phyloP scores from a whole-genome alignment of 371 early-diverging fungal species.

The Catenaria anguillulae region DNA sequence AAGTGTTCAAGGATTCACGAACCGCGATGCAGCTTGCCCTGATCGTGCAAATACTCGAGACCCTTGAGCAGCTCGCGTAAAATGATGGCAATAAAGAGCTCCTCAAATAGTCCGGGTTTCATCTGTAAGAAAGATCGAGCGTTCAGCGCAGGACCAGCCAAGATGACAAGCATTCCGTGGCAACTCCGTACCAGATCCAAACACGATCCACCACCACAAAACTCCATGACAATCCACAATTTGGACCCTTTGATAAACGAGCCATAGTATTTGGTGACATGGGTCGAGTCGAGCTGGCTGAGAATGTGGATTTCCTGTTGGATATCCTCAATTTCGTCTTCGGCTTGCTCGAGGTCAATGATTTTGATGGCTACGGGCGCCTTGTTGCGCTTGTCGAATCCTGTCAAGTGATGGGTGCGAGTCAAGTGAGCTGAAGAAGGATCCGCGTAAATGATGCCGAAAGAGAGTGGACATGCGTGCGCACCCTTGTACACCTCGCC shows the following conservation, averaged over 20 bases:
- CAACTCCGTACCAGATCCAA: slow-evolving; percentile 51
- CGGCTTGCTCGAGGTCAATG: slow-evolving; percentile 81
- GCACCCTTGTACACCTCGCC: slow-evolving; percentile 83
- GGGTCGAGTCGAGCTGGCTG: slow-evolving; percentile 57
- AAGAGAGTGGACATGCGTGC: slow-evolving; percentile 1
- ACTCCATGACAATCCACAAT: slow-evolving; percentile 91
- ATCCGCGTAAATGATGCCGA: too few species aligned
- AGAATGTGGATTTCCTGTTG: slow-evolving; percentile 91
- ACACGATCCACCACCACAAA: slow-evolving; percentile 78
- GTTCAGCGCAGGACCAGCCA: too few species aligned
- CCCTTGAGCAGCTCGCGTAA: slow-evolving; percentile 79
- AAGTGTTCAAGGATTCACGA: slow-evolving; percentile 7
- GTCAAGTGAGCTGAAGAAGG: background rate
- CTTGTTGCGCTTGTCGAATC: slow-evolving; percentile 51
- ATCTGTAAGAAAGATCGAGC: slow-evolving; percentile 29
- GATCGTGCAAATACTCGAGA: slow-evolving; percentile 82
- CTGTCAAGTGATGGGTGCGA: background rate
- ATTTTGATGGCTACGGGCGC: slow-evolving; percentile 81
- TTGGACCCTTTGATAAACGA: slow-evolving; percentile 65
- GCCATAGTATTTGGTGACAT: slow-evolving; percentile 40
- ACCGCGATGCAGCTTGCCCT: slow-evolving; percentile 88
- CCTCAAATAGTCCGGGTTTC: slow-evolving; percentile 66
- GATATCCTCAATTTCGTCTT: slow-evolving; percentile 96
- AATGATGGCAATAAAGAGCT: slow-evolving; percentile 82
- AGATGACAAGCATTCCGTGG: too few species aligned